A percentile compares a stretch with the other conserved stretches of the same genome.
Evolutionary conservation across 768 basidiomycete genomes (phyloP).

Genomic region (Rossbeevera mucosa): DNA sequence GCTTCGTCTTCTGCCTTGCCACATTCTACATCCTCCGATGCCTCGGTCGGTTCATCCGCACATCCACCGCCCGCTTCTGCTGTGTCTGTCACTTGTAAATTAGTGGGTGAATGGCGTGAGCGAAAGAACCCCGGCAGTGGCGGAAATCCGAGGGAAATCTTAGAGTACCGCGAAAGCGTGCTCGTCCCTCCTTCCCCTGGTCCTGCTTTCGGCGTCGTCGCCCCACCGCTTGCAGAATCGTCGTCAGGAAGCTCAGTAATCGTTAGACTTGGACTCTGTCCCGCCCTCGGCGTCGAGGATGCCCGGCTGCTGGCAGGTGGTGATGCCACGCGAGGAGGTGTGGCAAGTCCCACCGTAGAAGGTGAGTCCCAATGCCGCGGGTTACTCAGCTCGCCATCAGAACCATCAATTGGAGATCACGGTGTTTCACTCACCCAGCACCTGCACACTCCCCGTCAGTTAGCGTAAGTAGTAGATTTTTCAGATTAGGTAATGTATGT

Average conservation of each 20-base stretch:
- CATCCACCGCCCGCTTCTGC: conserved; percentile 14
- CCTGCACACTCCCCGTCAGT: conserved; percentile 60
- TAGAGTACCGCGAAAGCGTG: conserved; percentile 37
- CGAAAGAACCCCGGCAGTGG: conserved; percentile 64
- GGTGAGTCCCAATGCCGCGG: conserved; percentile 19
- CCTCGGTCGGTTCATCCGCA: conserved; percentile 2
- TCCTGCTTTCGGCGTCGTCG: conserved; percentile 50
- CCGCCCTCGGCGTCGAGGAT: conserved; percentile 28
- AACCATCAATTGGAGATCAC: conserved; percentile 1
- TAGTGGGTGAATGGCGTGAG: conserved; percentile 51
- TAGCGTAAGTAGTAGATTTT: conserved; percentile 84
- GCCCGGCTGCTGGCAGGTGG: conserved; percentile 9
- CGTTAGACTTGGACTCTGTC: conserved; percentile 11
- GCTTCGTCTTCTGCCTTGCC: conserved; percentile 34
- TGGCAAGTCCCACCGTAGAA: conserved; percentile 19
- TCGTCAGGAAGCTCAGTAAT: conserved; percentile 27
- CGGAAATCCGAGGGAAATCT: conserved; percentile 47
- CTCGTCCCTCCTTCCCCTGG: conserved; percentile 30
- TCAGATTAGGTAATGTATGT: conserved; percentile 95
- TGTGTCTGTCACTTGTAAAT: conserved; percentile 22
- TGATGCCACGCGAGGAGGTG: conserved; percentile 20
- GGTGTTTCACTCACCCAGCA: conserved; percentile 38
- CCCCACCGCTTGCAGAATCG: conserved; percentile 50
- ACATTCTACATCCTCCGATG: conserved; percentile 8
- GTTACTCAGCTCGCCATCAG: conserved; percentile 17